Evolutionary conservation across 805 yeast species (phyloP).

Genomic region (Lipomyces chichibuensis): DNA sequence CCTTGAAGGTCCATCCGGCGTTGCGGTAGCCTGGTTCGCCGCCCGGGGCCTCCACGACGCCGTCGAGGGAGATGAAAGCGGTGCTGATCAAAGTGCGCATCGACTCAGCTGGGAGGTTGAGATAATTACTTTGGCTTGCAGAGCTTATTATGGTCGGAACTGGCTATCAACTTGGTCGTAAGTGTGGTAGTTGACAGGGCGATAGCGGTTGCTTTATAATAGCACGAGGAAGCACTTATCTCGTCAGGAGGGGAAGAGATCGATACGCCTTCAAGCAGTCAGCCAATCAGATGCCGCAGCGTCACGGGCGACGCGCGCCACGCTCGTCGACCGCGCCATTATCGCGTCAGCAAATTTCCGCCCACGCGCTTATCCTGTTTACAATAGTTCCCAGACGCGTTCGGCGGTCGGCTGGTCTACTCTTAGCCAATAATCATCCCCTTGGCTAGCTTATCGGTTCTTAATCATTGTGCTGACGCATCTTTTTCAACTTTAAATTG

Average conservation of each 20-base stretch:
- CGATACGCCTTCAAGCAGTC: neutral
- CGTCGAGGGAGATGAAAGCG: neutral
- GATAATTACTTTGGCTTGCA: neutral
- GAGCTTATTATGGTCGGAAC: neutral
- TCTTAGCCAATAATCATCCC: neutral
- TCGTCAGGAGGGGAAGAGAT: neutral
- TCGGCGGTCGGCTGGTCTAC: neutral
- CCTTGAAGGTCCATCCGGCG: neutral
- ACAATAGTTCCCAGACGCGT: neutral
- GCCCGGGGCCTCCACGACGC: conserved; percentile 2
- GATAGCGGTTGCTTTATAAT: neutral
- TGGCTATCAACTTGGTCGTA: neutral
- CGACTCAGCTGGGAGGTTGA: neutral
- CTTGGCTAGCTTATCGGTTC: neutral
- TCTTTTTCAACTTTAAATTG: too few relatives aligned
- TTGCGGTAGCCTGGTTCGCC: conserved; percentile 1
- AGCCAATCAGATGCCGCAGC: neutral
- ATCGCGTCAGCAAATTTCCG: neutral
- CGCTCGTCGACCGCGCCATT: neutral
- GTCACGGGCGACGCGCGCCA: neutral
- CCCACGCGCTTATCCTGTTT: neutral
- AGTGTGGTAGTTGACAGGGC: neutral
- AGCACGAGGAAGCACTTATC: neutral
- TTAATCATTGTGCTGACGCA: neutral
- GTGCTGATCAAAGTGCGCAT: neutral